phyloP scores from a whole-genome alignment of 1,139 yeast genomes.

The Arxiozyma slooffiae region DNA sequence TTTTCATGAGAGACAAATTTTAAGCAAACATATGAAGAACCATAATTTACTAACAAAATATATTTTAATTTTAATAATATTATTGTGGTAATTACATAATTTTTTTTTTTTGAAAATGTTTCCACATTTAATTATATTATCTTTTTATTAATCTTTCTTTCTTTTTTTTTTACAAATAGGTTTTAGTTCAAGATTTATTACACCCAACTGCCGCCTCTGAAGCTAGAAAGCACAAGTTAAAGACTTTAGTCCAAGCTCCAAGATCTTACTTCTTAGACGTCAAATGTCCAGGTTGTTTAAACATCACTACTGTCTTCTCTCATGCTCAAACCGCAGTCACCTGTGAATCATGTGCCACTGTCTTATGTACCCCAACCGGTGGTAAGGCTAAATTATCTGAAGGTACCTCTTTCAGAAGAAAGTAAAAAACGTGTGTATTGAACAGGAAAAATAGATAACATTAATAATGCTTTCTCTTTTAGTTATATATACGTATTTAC shows the following conservation, averaged over 20 bases:
- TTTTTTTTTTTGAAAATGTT: background rate
- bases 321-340: slow-evolving; percentile 99
- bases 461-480: slow-evolving; percentile 3
- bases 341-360: slow-evolving; percentile 97
- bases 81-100: background rate
- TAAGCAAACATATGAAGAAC: background rate
- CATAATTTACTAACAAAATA: background rate
- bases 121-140: background rate
- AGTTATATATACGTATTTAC: slow-evolving; percentile 1
- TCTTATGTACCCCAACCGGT: slow-evolving; percentile 98
- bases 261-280: slow-evolving; percentile 99
- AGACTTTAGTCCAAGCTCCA: slow-evolving; percentile 94
- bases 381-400: slow-evolving; percentile 99
- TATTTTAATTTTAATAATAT: background rate
- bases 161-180: slow-evolving; percentile 35
- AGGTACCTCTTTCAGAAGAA: slow-evolving; percentile 99
- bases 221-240: slow-evolving; percentile 94
- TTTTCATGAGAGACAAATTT: background rate
- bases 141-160: background rate
- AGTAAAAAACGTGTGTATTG: slow-evolving; percentile 42
- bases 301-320: slow-evolving; percentile 98
- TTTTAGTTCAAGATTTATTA: slow-evolving; percentile 94
- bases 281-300: slow-evolving; percentile 98
- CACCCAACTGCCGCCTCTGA: slow-evolving; percentile 96
- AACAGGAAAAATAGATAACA: slow-evolving; percentile 8